Evolutionary conservation across 1,284 basidiomycete genomes (phyloP), one percentile per base, ranked within the genome.

Genomic region (Rhodotorula sp.): DNA sequence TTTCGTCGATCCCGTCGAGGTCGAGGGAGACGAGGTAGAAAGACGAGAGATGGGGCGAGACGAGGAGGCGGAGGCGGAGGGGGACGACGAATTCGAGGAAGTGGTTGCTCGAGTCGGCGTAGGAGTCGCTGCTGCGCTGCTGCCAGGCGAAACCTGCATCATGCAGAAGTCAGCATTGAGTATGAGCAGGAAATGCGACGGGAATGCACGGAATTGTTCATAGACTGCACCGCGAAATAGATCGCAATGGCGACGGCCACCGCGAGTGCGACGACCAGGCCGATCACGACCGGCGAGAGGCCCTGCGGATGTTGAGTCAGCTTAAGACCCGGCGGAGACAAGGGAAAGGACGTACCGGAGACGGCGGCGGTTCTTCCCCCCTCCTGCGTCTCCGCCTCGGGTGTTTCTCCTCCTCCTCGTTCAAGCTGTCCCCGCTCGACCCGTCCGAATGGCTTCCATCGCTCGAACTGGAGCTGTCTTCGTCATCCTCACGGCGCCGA

Each of bases 161-260:
- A n/a, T n/a, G n/a, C n/a, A n/a, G n/a, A n/a, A n/a, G n/a, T n/a
- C n/a, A n/a, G n/a, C n/a, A n/a, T n/a, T n/a, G n/a, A n/a, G n/a
- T n/a, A n/a, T n/a, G n/a, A n/a, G n/a, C n/a, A n/a, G n/a, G n/a
- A n/a, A n/a, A 48, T 22, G 21, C 13, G 7, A 19, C 17, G 5
- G 12, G 50, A 5, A n/a, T n/a, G 50, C n/a, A 51, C 50, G 10
- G n/a, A 29, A 17, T 29, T n/a, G n/a, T 51, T 51, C 13, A 7
- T 8, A 12, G n/a, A n/a, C 15, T n/a, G 27, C 50, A 53, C 27
- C 32, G 50, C 62, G 25, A 51, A 68, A 25, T 68, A 68, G 19
- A 64, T 37, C 6, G 61, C 67, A 17, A 41, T 25, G 0, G 37
- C 55, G 3, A 27, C 13, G 0, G 48, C 55, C 0, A n/a, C 39